phyloP scores from a whole-genome alignment of 306 rosid genomes.

The Cyclanthera cordifolia region DNA sequence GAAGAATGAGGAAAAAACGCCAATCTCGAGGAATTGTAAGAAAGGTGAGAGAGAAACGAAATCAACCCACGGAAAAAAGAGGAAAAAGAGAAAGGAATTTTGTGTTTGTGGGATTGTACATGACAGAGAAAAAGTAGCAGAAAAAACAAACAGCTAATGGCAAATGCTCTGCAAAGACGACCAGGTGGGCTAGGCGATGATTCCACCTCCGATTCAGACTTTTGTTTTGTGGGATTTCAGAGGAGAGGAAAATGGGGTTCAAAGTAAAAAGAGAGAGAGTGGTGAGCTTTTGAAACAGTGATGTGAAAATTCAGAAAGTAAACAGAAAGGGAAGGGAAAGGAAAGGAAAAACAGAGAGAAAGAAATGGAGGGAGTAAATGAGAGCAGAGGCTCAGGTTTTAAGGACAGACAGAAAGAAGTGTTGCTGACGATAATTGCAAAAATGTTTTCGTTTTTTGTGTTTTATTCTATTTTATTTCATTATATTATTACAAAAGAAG shows the following conservation, averaged over 20 bases:
- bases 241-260: neutral
- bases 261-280: neutral
- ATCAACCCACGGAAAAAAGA: conserved; percentile 5
- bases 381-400: conserved; percentile 5
- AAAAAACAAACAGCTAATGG: conserved; percentile 13
- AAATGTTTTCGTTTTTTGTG: no score
- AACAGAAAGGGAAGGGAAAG: no score
- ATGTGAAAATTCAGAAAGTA: conserved; percentile 12
- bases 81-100: neutral
- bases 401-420: neutral
- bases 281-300: neutral
- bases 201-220: neutral
- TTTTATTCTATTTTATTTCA: no score
- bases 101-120: conserved; percentile 6
- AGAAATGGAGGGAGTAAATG: conserved; percentile 9
- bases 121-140: neutral
- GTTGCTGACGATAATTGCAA: conserved; percentile 8
- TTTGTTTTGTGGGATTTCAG: neutral
- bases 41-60: neutral
- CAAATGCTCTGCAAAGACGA: neutral
- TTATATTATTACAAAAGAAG: no score
- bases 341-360: neutral
- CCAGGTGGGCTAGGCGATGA: neutral
- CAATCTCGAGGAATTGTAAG: no score
- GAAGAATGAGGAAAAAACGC: conserved; percentile 3